Evolutionary conservation across 768 basidiomycete genomes (phyloP).

Genomic region (Tylopilus intermedius): DNA sequence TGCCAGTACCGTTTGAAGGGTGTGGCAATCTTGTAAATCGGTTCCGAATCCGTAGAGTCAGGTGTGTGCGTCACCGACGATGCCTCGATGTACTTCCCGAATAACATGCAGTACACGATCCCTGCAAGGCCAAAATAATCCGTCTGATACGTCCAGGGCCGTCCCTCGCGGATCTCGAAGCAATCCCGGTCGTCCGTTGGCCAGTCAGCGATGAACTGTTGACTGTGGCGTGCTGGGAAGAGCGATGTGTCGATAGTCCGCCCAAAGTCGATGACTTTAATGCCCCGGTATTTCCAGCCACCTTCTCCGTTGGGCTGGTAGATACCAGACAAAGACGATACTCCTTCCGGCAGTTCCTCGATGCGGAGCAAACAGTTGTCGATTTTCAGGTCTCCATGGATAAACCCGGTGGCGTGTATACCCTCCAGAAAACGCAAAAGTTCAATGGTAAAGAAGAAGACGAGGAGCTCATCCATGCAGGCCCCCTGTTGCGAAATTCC

Average conservation of each 20-base stretch:
- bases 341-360: constrained; percentile 71
- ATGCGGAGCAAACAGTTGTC: constrained; percentile 97
- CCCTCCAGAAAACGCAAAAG: constrained; percentile 77
- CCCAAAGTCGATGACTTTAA: constrained; percentile 97
- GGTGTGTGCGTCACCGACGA: constrained; percentile 43
- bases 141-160: constrained; percentile 90
- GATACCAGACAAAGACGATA: constrained; percentile 62
- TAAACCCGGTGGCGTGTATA: constrained; percentile 78
- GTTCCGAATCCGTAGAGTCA: constrained; percentile 28
- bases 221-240: constrained; percentile 61
- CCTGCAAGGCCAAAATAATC: constrained; percentile 97
- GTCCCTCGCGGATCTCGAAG: constrained; percentile 77
- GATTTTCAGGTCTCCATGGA: constrained; percentile 98
- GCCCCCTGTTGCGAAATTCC: constrained; percentile 78
- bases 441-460: constrained; percentile 93
- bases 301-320: constrained; percentile 76
- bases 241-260: constrained; percentile 81
- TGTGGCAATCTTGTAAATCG: constrained; percentile 60
- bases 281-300: constrained; percentile 85
- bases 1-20: constrained; percentile 97
- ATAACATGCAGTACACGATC: constrained; percentile 92
- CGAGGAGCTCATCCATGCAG: constrained; percentile 86
- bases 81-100: constrained; percentile 91
- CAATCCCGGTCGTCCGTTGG: constrained; percentile 87
- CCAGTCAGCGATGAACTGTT: constrained; percentile 86